Conservation (phyloP, 1,284 basidiomycete genomes). For the Somion occarium region DNA sequence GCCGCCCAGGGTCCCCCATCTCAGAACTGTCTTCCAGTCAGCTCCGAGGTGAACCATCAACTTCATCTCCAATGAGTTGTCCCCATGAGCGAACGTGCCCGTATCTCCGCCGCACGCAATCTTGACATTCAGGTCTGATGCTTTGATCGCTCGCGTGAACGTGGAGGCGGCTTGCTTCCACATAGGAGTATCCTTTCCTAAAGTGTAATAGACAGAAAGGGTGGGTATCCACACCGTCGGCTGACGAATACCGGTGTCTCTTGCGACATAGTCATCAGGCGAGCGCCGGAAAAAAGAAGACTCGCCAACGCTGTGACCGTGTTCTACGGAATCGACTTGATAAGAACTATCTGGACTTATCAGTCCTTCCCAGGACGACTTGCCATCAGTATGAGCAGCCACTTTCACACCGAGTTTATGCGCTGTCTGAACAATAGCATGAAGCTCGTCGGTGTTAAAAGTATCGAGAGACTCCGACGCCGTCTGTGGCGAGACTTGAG, state of each 20-base stretch:
- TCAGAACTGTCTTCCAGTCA: conserved; percentile 45
- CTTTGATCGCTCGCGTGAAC: conserved; percentile 42
- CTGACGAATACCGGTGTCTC: not conserved
- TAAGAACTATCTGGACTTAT: conserved; percentile 21
- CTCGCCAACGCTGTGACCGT: conserved; percentile 25
- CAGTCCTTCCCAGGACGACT: conserved; percentile 33
- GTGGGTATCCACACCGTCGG: conserved; percentile 55
- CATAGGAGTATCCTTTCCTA: conserved; percentile 17
- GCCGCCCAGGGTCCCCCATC: conserved; percentile 57
- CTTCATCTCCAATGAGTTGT: conserved; percentile 57
- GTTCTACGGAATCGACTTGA: conserved; percentile 47
- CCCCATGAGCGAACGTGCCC: conserved; percentile 56
- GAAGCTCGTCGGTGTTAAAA: conserved; percentile 45
- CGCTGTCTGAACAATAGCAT: conserved; percentile 46
- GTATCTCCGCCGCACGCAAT: conserved; percentile 64
- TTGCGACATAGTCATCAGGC: not conserved
- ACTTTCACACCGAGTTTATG: conserved; percentile 53
- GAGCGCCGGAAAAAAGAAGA: not conserved
- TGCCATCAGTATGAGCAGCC: conserved; percentile 49
- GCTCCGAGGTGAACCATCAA: conserved; percentile 57
- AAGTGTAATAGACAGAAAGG: conserved; percentile 45
- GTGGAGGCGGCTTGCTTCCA: conserved; percentile 38
- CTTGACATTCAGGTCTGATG: conserved; percentile 9
- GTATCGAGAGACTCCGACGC: conserved; percentile 33
- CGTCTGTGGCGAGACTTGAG: conserved; percentile 33